Base-by-base conservation (phyloP, 2,329 filamentous ascomycete species). In the Tolypocladium guangdongense region DNA sequence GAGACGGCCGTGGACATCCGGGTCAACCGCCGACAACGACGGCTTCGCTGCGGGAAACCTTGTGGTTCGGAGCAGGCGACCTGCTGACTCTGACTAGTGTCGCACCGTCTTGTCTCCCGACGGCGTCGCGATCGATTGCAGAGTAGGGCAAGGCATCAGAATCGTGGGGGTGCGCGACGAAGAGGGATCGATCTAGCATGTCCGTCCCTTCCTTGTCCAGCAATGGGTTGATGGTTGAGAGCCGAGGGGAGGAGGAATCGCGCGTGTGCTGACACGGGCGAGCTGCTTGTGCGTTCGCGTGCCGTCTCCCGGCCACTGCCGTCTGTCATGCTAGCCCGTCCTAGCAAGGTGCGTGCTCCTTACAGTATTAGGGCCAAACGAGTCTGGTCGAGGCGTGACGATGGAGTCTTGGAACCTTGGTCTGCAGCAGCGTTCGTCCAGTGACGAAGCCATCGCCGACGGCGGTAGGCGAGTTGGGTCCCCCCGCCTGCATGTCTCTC, bases 201-300 rank as follows among this genome's bases (percentile, higher is more conserved):
- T 4, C 41, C 41, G 4, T 41, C 20, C 11, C n/a, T 22, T 22
- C 38, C 14, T 24, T 11, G 22, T 24, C 20, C 22, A 22, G 39
- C 22, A 33, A 33, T 10, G 27, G 6, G 3, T 6, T 3, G 3
- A 27, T 6, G 41, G 39, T 3, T 7, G 39, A 18, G 39, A 18
- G 41, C 41, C 10, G 41, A 30, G 41, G 18, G 41, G 16, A n/a
- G n/a, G n/a, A n/a, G n/a, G n/a, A n/a, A n/a, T n/a, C n/a, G n/a
- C n/a, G n/a, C n/a, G n/a, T n/a, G n/a, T n/a, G n/a, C n/a, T n/a
- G n/a, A n/a, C n/a, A n/a, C n/a, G n/a, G n/a, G n/a, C n/a, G n/a
- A n/a, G n/a, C n/a, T n/a, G n/a, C n/a, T n/a, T n/a, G n/a, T n/a
- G 54, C 51, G 51, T 57, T 54, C 55, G 55, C 53, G 54, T 57